Base-by-base conservation (phyloP, 495 filamentous ascomycete species). In the Hypoxylon fuscum region DNA sequence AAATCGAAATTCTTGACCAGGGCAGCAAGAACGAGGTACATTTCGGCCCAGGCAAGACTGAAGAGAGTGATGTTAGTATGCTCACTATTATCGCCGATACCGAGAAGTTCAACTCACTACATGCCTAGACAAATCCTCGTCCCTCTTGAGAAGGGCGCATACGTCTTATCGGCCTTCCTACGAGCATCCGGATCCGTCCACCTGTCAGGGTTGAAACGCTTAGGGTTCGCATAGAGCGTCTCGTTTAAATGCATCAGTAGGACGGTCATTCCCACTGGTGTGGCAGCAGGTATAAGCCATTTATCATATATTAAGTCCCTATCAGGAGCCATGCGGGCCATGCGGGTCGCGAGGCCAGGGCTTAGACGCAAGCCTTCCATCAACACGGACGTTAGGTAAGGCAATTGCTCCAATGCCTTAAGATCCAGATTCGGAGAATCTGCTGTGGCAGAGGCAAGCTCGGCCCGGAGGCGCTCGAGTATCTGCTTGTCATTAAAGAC, bases 231-330 rank as follows among this genome's bases (percentile, higher is more conserved):
- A 15, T 15, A 38, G 2, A 38, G 2, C 1, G 11, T 15, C 7
- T 38, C 35, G 7, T 38, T n/a, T 2, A n/a, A 2, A 15, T 38
- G 74, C 44, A 79, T 50, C 6, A 76, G 31, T 2, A 73, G 17
- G 4, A 55, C 25, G 2, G 35, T 38, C 74, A 77, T 79, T 9
- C 66, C 70, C 2, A 74, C 62, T 2, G 72, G 64, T 10, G 68
- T 72, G 5, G 77, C 79, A 0, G 76, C 64, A 1, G 80, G 81
- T 41, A 85, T 83, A 3, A 60, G 55, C 78, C 79, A 83, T 8
- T 79, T 62, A 5, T 59, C 49, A 60, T 78, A 80, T 1, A 69
- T 34, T 9, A 82, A 69, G 9, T 71, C 69, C 17, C 61, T 50
- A 37, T 76, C 63, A 0, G 76, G 76, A 0, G 69, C 62, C 21